A percentile compares a stretch with the other conserved stretches of the same genome.
These are phyloP conservation scores for Syzygium jambos DNA, from an alignment of 345 rosid species.

Conservation along the genomic window DNA sequence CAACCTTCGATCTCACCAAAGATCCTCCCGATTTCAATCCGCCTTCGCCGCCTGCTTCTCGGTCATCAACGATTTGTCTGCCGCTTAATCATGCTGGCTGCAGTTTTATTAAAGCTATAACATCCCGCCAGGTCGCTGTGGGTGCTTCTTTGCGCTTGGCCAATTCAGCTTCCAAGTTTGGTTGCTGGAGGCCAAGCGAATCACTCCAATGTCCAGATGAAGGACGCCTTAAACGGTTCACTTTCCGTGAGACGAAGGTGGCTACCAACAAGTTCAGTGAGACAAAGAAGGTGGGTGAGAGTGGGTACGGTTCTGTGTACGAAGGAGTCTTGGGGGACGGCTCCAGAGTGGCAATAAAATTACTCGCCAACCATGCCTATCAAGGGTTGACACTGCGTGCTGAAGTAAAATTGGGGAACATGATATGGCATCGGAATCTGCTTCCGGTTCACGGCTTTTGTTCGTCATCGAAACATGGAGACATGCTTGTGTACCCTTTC, in stretches of 20 bases:
- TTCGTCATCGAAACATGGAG: fast-evolving
- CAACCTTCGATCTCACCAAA: neutral
- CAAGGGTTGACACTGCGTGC: neutral
- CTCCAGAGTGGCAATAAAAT: neutral
- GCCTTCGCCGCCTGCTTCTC: neutral
- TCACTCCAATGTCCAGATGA: neutral
- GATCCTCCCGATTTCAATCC: neutral
- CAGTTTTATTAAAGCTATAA: neutral
- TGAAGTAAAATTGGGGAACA: neutral
- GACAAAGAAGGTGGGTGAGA: neutral
- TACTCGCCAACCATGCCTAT: neutral
- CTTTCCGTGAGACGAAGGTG: neutral
- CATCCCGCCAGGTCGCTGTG: neutral
- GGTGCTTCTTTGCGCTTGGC: neutral
- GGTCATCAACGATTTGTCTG: neutral
- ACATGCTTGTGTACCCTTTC: neutral
- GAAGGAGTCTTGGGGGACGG: neutral
- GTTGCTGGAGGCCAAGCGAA: neutral
- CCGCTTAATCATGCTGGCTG: neutral
- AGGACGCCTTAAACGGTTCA: neutral
- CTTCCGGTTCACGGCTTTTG: neutral
- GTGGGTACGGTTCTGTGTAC: neutral
- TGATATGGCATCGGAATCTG: neutral
- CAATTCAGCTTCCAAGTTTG: neutral
- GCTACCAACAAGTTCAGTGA: neutral